These are phyloP conservation scores for Ganoderma leucocontextum DNA, from an alignment of 1,284 basidiomycete genomes.

Conservation along the genomic window DNA sequence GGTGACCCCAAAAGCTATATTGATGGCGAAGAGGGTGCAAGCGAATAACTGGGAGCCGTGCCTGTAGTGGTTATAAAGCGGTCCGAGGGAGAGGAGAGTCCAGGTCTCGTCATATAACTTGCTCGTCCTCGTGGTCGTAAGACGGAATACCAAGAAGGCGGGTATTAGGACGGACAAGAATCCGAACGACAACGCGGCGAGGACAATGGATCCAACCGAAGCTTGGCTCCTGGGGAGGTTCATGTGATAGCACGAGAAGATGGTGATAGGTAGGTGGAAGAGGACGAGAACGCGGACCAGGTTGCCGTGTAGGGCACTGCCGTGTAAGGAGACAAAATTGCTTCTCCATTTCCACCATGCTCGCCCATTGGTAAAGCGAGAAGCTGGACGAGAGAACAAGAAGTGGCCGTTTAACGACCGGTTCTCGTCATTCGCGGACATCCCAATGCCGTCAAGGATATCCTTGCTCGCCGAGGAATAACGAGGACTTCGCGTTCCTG, in stretches of 20 bases:
- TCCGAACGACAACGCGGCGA: slow-evolving; percentile 81
- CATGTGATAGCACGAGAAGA: slow-evolving; percentile 91
- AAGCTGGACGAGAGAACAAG: slow-evolving; percentile 43
- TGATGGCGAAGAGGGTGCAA: slow-evolving; percentile 81
- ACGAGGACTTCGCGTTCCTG: slow-evolving; percentile 61
- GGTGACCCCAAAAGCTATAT: slow-evolving; percentile 82
- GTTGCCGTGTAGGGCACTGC: slow-evolving; percentile 86
- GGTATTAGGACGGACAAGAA: slow-evolving; percentile 86
- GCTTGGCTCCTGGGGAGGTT: slow-evolving; percentile 61
- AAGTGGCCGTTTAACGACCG: slow-evolving; percentile 60
- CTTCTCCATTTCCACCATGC: slow-evolving; percentile 67
- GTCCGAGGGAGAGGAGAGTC: slow-evolving; percentile 90
- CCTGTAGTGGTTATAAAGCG: slow-evolving; percentile 95
- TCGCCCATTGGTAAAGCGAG: slow-evolving; percentile 39
- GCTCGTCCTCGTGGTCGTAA: slow-evolving; percentile 83
- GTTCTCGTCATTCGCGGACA: slow-evolving; percentile 56
- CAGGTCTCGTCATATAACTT: slow-evolving; percentile 95
- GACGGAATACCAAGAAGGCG: slow-evolving; percentile 74
- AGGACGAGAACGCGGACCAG: slow-evolving; percentile 88
- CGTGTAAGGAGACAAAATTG: slow-evolving; percentile 78
- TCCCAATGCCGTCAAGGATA: slow-evolving; percentile 49
- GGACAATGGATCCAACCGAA: slow-evolving; percentile 64
- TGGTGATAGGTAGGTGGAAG: slow-evolving; percentile 94
- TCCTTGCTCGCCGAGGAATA: slow-evolving; percentile 62
- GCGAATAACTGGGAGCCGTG: slow-evolving; percentile 93